Evolutionary conservation across 495 filamentous ascomycete species (phyloP), one percentile per base, ranked within the genome.

Genomic region (Parathielavia appendiculata): DNA sequence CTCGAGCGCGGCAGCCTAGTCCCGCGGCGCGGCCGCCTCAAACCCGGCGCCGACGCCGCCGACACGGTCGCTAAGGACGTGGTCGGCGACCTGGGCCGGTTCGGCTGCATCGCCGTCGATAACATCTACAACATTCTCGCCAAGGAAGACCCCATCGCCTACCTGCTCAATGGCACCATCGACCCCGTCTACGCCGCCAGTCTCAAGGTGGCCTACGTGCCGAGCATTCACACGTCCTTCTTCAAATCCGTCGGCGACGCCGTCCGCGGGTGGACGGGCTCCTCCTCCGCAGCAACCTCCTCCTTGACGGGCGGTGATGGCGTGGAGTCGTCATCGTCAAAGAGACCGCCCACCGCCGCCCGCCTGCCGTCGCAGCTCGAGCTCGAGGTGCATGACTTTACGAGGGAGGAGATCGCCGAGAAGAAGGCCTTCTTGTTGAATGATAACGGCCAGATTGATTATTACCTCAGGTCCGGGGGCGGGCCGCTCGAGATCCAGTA

Each of bases 391-490:
- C 93, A 97, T 69, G 87, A 98, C 68, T 98, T 98, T 67, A 84
- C 89, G 4, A 80, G 88, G 19, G 93, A 98, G 70, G 91, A 97
- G 63, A 81, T 96, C 48, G 92, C 92, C 0, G 93, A 98, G 73
- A 90, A 86, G 70, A 86, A 91, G 45, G 89, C 92, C 66, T 83
- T 84, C 56, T 70, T 96, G 36, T 79, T 98, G 4, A 98, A 98
- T 60, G 93, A 97, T 60, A 96, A 97, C 58, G 91, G 90, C 0
- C 93, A 97, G 71, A 83, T 98, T 38, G 93, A 98, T 69, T 98
- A 83, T 66, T 95, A 83, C 58, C 72, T 98, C 4, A 82, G 82
- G 44, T 88, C 88, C 44, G 88, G 89, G 0, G 83, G 87, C 20
- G 90, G 92, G 0, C 81, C 91, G 5, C 76, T 97, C 30, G 92